Percentiles rank a stretch among this genome's conserved stretches.
Conservation (phyloP, 768 basidiomycete genomes). For the Panellus pusillus region DNA sequence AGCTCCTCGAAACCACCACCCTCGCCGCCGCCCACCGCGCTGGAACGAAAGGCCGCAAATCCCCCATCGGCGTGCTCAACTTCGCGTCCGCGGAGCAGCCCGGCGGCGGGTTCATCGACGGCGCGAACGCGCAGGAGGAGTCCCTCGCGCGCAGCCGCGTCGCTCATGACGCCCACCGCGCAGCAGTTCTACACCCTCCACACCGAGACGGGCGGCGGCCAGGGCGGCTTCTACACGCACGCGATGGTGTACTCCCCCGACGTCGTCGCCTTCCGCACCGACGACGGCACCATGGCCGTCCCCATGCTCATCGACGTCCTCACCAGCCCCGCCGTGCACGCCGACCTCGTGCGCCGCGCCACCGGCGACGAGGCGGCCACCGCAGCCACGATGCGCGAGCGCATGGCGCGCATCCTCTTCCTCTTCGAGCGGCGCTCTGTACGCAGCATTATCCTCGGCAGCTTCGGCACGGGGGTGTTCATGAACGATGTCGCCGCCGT, state of each 20-base stretch:
- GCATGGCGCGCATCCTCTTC: constrained; percentile 72
- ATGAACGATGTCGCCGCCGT: constrained; percentile 58
- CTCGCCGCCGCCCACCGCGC: too few species aligned
- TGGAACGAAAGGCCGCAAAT: too few species aligned
- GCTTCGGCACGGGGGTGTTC: constrained; percentile 79
- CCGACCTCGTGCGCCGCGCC: constrained; percentile 31
- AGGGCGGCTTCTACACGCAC: constrained; percentile 49
- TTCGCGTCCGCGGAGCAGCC: too few species aligned
- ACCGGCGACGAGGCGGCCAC: constrained; percentile 40
- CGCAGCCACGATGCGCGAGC: constrained; percentile 58
- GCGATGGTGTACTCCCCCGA: constrained; percentile 50
- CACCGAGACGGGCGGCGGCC: constrained; percentile 30
- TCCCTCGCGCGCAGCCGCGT: constrained; percentile 51
- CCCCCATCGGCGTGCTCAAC: too few species aligned
- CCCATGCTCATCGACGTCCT: constrained; percentile 52
- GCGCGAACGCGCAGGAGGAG: constrained; percentile 60
- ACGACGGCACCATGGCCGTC: constrained; percentile 49
- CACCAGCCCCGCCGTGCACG: constrained; percentile 51
- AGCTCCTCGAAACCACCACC: too few species aligned
- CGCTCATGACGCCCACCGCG: constrained; percentile 43
- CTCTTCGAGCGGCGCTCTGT: too few species aligned
- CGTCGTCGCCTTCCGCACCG: too few species aligned
- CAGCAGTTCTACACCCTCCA: constrained; percentile 49
- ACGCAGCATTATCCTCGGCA: too few species aligned
- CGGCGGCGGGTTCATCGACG: constrained; percentile 50